phyloP scores from a whole-genome alignment of 768 basidiomycete genomes.

The Hemileccinum rubropunctum region DNA sequence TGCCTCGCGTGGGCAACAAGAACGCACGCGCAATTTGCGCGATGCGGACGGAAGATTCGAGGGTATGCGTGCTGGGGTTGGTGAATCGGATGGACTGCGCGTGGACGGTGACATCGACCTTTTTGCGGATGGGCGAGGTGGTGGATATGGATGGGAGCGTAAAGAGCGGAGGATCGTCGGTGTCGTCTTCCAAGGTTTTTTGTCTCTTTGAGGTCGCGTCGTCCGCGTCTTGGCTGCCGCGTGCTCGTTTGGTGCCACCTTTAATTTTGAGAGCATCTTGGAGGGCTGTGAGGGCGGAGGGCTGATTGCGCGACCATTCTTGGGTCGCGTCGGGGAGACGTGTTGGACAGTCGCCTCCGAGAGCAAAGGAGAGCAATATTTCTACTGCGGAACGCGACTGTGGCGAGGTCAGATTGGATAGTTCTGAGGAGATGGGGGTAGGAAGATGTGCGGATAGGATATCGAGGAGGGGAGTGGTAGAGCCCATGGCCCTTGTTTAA shows the following conservation, averaged over 20 bases:
- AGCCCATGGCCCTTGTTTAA: constrained; percentile 2
- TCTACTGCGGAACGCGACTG: constrained; percentile 18
- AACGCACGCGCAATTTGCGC: constrained; percentile 57
- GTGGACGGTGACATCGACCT: constrained; percentile 63
- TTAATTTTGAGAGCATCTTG: constrained; percentile 7
- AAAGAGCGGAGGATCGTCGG: constrained; percentile 47
- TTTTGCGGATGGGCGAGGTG: constrained; percentile 76
- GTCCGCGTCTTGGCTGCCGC: constrained; percentile 17
- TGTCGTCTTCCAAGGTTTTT: constrained; percentile 17
- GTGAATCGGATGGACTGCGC: constrained; percentile 49
- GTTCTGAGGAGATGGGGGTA: constrained; percentile 2
- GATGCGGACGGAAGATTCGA: constrained; percentile 52
- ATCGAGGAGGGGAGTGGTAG: constrained; percentile 27
- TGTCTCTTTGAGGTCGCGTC: constrained; percentile 12
- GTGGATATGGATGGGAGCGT: constrained; percentile 64
- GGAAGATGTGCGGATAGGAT: constrained; percentile 21
- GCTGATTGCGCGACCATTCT: constrained; percentile 26
- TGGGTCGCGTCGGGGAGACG: constrained; percentile 8
- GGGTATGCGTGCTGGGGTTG: constrained; percentile 45
- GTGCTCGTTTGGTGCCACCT: constrained; percentile 20
- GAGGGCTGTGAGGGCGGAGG: constrained; percentile 22
- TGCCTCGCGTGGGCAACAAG: constrained; percentile 71
- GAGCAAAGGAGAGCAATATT: constrained; percentile 27
- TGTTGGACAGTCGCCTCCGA: constrained; percentile 27
- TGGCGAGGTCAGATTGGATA: constrained; percentile 1